Evolutionary conservation across 768 basidiomycete species (phyloP), one percentile per base, ranked within the genome.

Genomic region (Cytidiella melzeri): DNA sequence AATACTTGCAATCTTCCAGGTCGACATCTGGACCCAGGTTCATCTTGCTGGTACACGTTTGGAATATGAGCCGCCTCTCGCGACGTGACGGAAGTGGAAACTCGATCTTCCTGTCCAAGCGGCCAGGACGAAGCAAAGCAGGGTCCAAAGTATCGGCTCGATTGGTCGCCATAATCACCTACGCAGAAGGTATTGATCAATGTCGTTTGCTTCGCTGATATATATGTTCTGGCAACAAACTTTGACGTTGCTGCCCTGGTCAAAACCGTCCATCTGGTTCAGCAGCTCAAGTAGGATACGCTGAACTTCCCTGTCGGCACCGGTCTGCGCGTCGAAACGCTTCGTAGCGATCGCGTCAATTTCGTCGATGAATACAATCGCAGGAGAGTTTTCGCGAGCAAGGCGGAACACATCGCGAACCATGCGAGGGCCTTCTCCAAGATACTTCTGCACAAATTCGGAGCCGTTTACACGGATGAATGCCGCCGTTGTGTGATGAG

Each of bases 111-210:
- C 96, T 76, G 69, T 99, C 96, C 11, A 99, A 77, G 60, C 96
- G 92, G 63, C 96, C 96, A 36, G 96, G 96, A 59, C 96, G 92
- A 28, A 99, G 84, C 37, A 99, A 73, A 4, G 96, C 96, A 51
- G 96, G 96, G 67, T 99, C 96, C 25, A 99, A 77, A 4, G 96
- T 99, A 67, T 99, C 96, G 41, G 91, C 90, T 59, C 96, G 88
- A 71, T 99, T 99, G 38, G 96, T 99, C 23, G 96, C 96, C 96
- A 98, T 98, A 65, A 99, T 99, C 37, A 99, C 96, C 93, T 96
- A 52, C 18, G 50, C 47, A 19, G 25, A 43, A 40, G 19, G 43
- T 15, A 5, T 26, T 28, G 7, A 3, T 5, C 26, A 4, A 26
- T 36, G 15, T 37, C 7, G 47, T 10, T 5, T n/a, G 5, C 34